Evolutionary conservation across 345 rosid species (phyloP).

Genomic region (Acer negundo): DNA sequence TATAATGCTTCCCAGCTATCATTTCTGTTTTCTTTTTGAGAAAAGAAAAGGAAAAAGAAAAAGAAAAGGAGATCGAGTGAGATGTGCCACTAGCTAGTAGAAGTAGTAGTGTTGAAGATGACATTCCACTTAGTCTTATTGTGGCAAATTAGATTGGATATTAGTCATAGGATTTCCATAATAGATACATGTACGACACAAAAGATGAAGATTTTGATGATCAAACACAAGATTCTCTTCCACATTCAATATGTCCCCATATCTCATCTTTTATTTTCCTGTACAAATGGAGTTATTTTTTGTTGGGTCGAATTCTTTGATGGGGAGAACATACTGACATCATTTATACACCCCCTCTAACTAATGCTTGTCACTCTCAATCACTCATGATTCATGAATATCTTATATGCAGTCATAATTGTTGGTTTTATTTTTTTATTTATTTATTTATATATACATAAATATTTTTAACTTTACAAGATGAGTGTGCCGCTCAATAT

Average conservation of each 20-base stretch:
- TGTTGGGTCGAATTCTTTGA: neutral
- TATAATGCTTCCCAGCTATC: conserved; percentile 38
- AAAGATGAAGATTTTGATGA: neutral
- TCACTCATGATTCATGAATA: neutral
- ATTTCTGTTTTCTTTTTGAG: neutral
- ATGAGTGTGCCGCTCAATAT: too few relatives aligned
- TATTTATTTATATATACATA: too few relatives aligned
- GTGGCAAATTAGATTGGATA: conserved; percentile 6
- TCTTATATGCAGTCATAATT: too few relatives aligned
- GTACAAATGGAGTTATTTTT: neutral
- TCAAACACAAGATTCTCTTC: conserved; percentile 18
- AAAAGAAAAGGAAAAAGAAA: neutral
- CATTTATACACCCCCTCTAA: neutral
- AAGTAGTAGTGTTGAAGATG: conserved; percentile 17
- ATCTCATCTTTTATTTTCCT: neutral
- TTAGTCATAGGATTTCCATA: conserved; percentile 9
- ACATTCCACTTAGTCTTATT: conserved; percentile 11
- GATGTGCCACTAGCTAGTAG: conserved; percentile 17
- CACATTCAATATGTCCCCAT: neutral
- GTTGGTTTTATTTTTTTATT: too few relatives aligned
- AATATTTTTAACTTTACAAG: too few relatives aligned
- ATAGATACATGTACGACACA: neutral
- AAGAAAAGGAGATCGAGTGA: neutral
- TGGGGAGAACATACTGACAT: neutral
- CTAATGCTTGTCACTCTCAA: neutral